phyloP scores from a whole-genome alignment of 768 basidiomycete species.

The Phlebiopsis gigantea region DNA sequence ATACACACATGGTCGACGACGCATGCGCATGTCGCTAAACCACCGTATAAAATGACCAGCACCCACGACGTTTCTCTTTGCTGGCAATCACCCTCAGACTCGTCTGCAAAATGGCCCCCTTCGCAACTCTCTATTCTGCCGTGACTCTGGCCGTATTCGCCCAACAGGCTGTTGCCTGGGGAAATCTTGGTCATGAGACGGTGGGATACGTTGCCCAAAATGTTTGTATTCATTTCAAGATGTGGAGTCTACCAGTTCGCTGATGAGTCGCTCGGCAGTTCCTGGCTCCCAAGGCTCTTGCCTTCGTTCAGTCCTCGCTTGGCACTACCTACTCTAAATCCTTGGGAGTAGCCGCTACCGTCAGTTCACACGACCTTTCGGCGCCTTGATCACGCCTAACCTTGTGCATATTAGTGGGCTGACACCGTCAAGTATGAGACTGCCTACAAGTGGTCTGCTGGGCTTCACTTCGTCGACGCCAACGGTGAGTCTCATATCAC shows the following conservation, averaged over 20 bases:
- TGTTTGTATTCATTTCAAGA: conserved; percentile 4
- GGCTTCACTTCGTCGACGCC: conserved; percentile 47
- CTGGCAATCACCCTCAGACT: neutral
- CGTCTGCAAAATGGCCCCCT: neutral
- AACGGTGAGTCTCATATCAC: conserved; percentile 20
- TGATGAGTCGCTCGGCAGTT: conserved; percentile 31
- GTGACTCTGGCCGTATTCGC: neutral
- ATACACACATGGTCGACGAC: neutral
- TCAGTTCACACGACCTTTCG: conserved; percentile 18
- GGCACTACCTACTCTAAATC: conserved; percentile 38
- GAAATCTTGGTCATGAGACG: conserved; percentile 21
- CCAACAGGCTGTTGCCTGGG: conserved; percentile 20
- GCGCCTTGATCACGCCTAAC: neutral
- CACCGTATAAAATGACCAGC: neutral
- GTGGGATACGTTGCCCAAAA: conserved; percentile 18
- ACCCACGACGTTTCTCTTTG: neutral
- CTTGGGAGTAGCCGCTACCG: conserved; percentile 45
- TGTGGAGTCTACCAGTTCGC: neutral
- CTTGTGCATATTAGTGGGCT: conserved; percentile 37
- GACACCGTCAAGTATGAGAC: conserved; percentile 39
- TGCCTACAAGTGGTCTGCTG: conserved; percentile 24
- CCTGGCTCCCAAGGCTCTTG: conserved; percentile 40
- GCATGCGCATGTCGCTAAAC: neutral
- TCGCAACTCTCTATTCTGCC: neutral
- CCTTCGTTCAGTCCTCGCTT: conserved; percentile 41